These are phyloP conservation scores for Mycena vitilis DNA, from an alignment of 768 basidiomycete species.

Conservation along the genomic window DNA sequence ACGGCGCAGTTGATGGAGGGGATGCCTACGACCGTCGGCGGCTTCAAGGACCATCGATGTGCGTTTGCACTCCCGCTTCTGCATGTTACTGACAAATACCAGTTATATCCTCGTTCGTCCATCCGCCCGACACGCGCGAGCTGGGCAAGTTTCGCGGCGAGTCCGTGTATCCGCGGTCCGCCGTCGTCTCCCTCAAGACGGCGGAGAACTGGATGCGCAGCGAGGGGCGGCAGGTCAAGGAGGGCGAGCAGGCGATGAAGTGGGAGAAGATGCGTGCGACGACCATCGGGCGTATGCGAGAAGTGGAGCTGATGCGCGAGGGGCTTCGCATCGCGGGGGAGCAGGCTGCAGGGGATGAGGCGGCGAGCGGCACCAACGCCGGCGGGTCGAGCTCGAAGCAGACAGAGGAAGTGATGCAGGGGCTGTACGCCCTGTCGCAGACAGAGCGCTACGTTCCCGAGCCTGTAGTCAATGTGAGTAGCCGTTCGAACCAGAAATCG, in stretches of 20 bases:
- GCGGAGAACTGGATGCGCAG: slow-evolving; percentile 95
- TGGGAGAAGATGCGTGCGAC: slow-evolving; percentile 86
- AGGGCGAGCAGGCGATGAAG: slow-evolving; percentile 88
- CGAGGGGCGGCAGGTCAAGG: slow-evolving; percentile 76
- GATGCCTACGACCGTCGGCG: slow-evolving; percentile 91
- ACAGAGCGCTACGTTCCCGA: slow-evolving; percentile 84
- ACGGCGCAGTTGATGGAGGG: slow-evolving; percentile 83
- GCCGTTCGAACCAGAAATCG: too few relatives aligned
- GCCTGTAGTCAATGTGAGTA: slow-evolving; percentile 87
- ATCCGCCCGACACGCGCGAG: slow-evolving; percentile 75
- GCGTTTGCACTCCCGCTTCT: slow-evolving; percentile 41
- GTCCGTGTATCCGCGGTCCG: slow-evolving; percentile 87
- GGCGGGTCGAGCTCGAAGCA: slow-evolving; percentile 12
- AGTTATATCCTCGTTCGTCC: slow-evolving; percentile 89
- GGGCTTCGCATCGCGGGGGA: slow-evolving; percentile 55
- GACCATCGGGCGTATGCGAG: slow-evolving; percentile 83
- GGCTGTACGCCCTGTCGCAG: slow-evolving; percentile 86
- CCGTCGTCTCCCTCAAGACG: slow-evolving; percentile 88
- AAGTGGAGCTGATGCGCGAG: slow-evolving; percentile 62
- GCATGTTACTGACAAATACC: neutral
- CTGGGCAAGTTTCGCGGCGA: slow-evolving; percentile 94
- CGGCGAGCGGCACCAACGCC: slow-evolving; percentile 12
- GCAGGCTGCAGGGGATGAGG: slow-evolving; percentile 45
- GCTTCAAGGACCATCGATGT: slow-evolving; percentile 97
- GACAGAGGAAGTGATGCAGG: slow-evolving; percentile 77